Base-by-base conservation (phyloP, 495 filamentous ascomycete species). In the Eremomyces bilateralis region DNA sequence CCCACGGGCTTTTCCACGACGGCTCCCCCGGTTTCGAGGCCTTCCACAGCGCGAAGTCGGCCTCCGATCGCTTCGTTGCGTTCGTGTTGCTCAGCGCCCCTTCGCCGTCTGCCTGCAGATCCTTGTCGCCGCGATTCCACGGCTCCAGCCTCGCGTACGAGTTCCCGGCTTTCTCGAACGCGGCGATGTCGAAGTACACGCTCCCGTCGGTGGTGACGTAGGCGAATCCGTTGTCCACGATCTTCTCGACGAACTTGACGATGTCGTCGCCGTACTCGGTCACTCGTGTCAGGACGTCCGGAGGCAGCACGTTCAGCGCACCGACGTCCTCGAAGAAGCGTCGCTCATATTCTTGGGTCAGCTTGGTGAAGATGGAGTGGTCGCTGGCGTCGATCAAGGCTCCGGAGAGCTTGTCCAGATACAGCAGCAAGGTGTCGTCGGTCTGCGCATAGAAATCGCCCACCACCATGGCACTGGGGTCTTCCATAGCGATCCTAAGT, bases 1-100 rank as follows among this genome's bases (percentile, higher is more conserved):
- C 82, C 85, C 88, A 97, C 3, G 66, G 66, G 44, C 73, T 81
- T 8, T 69, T 57, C 88, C 88, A 97, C 40, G 65, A 76, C 1
- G 88, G 88, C 59, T 97, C 88, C 24, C 88, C 85, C 3, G 77
- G 68, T 55, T 90, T 94, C 0, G 74, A 82, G 24, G 76, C 67
- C 56, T 97, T 97, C 85, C 84, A 93, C 3, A 95, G 61, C 1
- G 83, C 88, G 54, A 97, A 97, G 48, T 97, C 85, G 2, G 71
- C 70, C 1, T 67, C 55, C 4, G 69, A 68, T 19, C 70, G 67
- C 52, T 93, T 90, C 59, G 57, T 72, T 35, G 49, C 64, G 13
- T 56, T 64, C 25, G 62, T 69, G 53, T 76, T 76, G 1, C 74
- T 67, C 29, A 95, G 49, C 0, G 81, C 69, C 1, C 88, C 88